These are phyloP conservation scores for Populus alba DNA, from an alignment of 345 rosid genomes.

Conservation along the genomic window DNA sequence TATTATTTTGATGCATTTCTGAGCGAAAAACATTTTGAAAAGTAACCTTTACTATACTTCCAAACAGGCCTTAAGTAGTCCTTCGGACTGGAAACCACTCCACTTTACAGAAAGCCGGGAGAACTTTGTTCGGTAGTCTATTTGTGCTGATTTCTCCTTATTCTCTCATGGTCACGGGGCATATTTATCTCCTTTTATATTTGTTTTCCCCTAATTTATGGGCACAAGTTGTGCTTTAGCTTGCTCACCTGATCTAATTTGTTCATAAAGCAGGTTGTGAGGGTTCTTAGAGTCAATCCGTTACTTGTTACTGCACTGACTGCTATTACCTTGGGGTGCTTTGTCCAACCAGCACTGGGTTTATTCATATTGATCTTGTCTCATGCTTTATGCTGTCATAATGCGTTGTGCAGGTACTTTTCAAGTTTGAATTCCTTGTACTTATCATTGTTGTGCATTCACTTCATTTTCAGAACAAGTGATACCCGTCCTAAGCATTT, in stretches of 20 bases:
- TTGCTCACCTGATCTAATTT: conserved; percentile 13
- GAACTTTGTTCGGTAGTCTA: not conserved
- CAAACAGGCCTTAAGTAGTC: no score
- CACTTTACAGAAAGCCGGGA: not conserved
- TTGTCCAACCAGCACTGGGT: conserved; percentile 92
- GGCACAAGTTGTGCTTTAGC: conserved; percentile 8
- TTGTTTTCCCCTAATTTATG: not conserved
- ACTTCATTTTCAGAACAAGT: not conserved
- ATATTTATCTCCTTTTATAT: not conserved
- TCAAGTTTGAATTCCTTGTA: not conserved
- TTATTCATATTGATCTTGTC: conserved; percentile 56
- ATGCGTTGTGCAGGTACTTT: conserved; percentile 70
- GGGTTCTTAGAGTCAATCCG: conserved; percentile 62
- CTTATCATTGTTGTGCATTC: not conserved
- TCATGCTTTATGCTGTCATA: conserved; percentile 74
- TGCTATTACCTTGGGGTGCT: conserved; percentile 60
- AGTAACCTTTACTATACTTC: no score
- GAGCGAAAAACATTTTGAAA: no score
- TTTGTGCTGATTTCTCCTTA: not conserved
- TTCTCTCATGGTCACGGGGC: not conserved
- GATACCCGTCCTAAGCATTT: conserved; percentile 28
- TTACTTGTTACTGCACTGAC: conserved; percentile 47
- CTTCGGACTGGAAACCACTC: no score
- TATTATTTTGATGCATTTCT: no score
- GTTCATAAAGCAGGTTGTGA: conserved; percentile 55